These are phyloP conservation scores for Cytauxzoon felis DNA, from an alignment of 169 alveolate species.

Conservation along the genomic window DNA sequence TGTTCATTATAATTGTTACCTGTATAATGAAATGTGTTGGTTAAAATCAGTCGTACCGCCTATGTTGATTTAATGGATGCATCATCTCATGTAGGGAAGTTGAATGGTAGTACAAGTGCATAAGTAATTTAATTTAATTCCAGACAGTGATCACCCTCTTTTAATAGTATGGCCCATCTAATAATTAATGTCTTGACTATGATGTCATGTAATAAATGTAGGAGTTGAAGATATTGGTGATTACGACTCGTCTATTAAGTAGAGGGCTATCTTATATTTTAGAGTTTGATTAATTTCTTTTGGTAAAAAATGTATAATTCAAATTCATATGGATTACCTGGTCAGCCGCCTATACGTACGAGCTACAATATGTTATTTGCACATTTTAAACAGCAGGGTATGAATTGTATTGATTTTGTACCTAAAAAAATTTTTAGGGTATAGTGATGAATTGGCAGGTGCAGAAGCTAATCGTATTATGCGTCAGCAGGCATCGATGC, in stretches of 20 bases:
- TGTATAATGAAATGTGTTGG: neutral
- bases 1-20: neutral
- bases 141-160: no score
- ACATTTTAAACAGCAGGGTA: slow-evolving; percentile 52
- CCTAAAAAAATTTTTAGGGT: slow-evolving; percentile 18
- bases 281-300: neutral
- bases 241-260: neutral
- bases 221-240: no score
- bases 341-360: neutral
- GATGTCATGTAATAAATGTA: no score
- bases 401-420: neutral
- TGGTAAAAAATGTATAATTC: slow-evolving; percentile 5
- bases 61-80: slow-evolving; percentile 2
- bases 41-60: no score
- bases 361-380: slow-evolving; percentile 60
- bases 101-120: neutral
- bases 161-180: no score
- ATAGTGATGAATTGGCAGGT: slow-evolving; percentile 46
- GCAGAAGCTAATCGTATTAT: slow-evolving; percentile 37
- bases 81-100: slow-evolving; percentile 7
- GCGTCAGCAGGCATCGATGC: slow-evolving; percentile 10
- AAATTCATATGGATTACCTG: neutral
- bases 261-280: neutral
- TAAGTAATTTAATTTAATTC: neutral
- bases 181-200: no score